Evolutionary conservation across 345 rosid species (phyloP).

Genomic region (Murraya koenigii): DNA sequence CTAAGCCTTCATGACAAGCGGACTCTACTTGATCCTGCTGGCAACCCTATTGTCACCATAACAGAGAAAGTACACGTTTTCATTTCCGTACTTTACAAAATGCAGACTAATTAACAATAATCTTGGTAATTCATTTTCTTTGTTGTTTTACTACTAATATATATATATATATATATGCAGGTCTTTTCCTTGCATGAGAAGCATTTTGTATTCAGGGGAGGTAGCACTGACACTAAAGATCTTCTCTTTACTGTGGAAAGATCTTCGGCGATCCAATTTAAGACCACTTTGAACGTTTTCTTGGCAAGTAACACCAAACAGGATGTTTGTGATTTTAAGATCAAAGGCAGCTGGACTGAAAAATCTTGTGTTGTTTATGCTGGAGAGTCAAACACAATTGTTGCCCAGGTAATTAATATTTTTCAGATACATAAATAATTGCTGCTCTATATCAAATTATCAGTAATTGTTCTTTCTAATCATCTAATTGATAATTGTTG

Average conservation of each 20-base stretch:
- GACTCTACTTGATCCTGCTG: conserved; percentile 19
- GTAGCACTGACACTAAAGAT: conserved; percentile 35
- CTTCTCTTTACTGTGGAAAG: conserved; percentile 35
- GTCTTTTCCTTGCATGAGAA: conserved; percentile 35
- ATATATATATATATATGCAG: background rate
- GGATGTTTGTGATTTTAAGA: conserved; percentile 37
- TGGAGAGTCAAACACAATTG: conserved; percentile 35
- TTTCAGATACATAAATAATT: too few species aligned
- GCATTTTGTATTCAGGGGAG: conserved; percentile 51
- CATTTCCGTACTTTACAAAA: background rate
- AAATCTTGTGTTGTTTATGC: conserved; percentile 41
- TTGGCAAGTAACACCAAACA: conserved; percentile 40
- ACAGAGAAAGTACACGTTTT: background rate
- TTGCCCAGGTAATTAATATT: conserved; percentile 41
- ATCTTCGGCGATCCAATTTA: conserved; percentile 39
- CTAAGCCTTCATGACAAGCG: conserved; percentile 17
- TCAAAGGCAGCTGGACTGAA: conserved; percentile 45
- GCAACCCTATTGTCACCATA: conserved; percentile 17
- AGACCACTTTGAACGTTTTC: conserved; percentile 41
- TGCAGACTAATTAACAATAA: background rate
- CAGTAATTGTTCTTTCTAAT: background rate
- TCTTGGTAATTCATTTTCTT: background rate
- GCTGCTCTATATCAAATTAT: too few species aligned
- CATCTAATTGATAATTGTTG: background rate
- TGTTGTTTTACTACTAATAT: background rate